phyloP scores from a whole-genome alignment of 1,284 basidiomycete genomes.

The Sutorius eximius region DNA sequence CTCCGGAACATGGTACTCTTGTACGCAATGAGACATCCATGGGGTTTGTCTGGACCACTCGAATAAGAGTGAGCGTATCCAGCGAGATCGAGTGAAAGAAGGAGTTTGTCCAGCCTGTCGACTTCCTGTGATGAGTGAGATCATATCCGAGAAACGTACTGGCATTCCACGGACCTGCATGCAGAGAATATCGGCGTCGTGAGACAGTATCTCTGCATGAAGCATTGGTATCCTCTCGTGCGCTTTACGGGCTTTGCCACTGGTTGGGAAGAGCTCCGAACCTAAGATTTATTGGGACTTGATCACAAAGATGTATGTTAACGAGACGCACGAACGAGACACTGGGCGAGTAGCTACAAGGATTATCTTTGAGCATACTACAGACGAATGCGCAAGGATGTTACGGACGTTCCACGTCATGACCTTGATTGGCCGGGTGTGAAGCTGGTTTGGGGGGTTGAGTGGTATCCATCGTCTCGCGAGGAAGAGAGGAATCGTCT shows the following conservation, averaged over 20 bases:
- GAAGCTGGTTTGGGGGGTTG: background rate
- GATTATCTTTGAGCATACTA: conserved; percentile 13
- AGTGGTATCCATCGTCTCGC: conserved; percentile 55
- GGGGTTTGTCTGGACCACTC: conserved; percentile 70
- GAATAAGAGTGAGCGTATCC: conserved; percentile 64
- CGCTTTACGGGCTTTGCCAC: conserved; percentile 73
- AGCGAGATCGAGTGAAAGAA: conserved; percentile 57
- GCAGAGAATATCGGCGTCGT: conserved; percentile 76
- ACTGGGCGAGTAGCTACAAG: conserved; percentile 70
- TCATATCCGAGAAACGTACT: background rate
- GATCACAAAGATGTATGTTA: background rate
- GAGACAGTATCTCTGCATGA: conserved; percentile 65
- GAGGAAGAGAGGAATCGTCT: conserved; percentile 36
- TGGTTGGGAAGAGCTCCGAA: conserved; percentile 81
- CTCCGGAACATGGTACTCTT: conserved; percentile 52
- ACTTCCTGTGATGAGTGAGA: conserved; percentile 59
- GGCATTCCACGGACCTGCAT: conserved; percentile 59
- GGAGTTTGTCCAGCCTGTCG: conserved; percentile 65
- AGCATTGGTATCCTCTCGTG: conserved; percentile 73
- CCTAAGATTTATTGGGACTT: conserved; percentile 45
- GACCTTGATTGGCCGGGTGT: conserved; percentile 44
- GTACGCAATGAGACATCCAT: conserved; percentile 83
- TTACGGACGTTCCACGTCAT: conserved; percentile 79
- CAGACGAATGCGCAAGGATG: conserved; percentile 5
- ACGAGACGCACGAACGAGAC: conserved; percentile 66